Conservation (phyloP, 768 basidiomycete species). For the Tulasnella sp. region DNA sequence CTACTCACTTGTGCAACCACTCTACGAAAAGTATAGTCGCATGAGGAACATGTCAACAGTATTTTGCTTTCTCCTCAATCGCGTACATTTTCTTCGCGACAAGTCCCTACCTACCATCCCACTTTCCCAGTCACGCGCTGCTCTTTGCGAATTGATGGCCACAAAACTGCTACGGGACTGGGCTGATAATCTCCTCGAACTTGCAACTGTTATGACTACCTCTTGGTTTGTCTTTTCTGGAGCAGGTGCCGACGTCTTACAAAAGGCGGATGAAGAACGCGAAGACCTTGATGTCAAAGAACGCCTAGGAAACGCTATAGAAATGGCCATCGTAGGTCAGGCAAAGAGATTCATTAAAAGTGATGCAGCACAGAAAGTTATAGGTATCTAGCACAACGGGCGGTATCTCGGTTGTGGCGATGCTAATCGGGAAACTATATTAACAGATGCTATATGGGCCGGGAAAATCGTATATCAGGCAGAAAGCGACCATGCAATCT, state of each 20-base stretch:
- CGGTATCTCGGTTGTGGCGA: not conserved
- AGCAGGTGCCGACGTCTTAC: conserved; percentile 46
- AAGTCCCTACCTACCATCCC: conserved; percentile 52
- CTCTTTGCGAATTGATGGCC: conserved; percentile 82
- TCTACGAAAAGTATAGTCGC: conserved; percentile 72
- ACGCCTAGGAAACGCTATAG: conserved; percentile 80
- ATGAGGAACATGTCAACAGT: conserved; percentile 75
- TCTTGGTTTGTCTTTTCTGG: conserved; percentile 73
- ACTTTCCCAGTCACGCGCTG: conserved; percentile 61
- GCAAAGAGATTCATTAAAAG: conserved; percentile 84
- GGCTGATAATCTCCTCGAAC: conserved; percentile 51
- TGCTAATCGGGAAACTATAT: not conserved
- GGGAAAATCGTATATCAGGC: conserved; percentile 88
- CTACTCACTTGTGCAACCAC: conserved; percentile 73
- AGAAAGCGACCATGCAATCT: conserved; percentile 72
- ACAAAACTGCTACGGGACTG: conserved; percentile 63
- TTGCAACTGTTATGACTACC: conserved; percentile 60
- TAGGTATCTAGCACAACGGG: conserved; percentile 31
- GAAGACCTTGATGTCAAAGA: conserved; percentile 59
- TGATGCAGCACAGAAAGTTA: conserved; percentile 80
- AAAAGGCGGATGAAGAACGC: conserved; percentile 46
- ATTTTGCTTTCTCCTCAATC: conserved; percentile 80
- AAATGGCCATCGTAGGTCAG: conserved; percentile 78
- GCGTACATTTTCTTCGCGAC: conserved; percentile 73
- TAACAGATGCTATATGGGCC: conserved; percentile 18